Conservation (phyloP, 148 eudicot species). For the Pharnaceum exiguum region DNA sequence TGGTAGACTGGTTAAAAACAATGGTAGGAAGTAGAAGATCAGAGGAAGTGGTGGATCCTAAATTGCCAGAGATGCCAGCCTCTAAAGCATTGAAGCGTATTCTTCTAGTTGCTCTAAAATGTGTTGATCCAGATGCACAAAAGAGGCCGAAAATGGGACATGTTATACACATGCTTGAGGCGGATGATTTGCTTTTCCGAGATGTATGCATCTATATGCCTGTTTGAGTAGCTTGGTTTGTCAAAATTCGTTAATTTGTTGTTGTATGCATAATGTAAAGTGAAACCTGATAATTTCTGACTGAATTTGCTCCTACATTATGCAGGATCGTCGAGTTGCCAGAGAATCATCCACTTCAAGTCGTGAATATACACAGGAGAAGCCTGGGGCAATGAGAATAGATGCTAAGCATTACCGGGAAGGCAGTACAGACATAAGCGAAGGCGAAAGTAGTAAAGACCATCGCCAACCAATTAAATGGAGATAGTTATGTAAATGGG, state of each 20-base stretch:
- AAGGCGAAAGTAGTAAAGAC: slow-evolving; percentile 49
- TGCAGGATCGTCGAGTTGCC: slow-evolving; percentile 59
- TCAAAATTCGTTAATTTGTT: background rate
- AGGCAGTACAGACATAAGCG: slow-evolving; percentile 49
- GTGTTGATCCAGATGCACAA: slow-evolving; percentile 78
- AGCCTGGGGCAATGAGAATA: slow-evolving; percentile 18
- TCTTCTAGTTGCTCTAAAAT: slow-evolving; percentile 69
- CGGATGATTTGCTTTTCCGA: slow-evolving; percentile 64
- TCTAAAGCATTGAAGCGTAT: slow-evolving; percentile 72
- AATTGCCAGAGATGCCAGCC: slow-evolving; percentile 65
- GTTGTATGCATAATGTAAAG: background rate
- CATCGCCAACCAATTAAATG: slow-evolving; percentile 34
- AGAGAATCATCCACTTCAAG: slow-evolving; percentile 42
- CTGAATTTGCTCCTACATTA: background rate
- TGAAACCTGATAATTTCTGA: background rate
- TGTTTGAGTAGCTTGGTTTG: background rate
- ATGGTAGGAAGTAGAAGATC: slow-evolving; percentile 78
- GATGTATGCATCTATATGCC: slow-evolving; percentile 37
- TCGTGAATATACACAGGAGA: slow-evolving; percentile 37
- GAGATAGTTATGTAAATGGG: slow-evolving; percentile 47
- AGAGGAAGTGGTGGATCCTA: slow-evolving; percentile 85
- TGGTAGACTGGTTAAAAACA: slow-evolving; percentile 78
- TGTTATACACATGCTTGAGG: slow-evolving; percentile 90
- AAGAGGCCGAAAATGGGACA: slow-evolving; percentile 93
- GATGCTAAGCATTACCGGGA: slow-evolving; percentile 35